phyloP scores from a whole-genome alignment of 495 filamentous ascomycete genomes.

The Sordaria brevicollis region DNA sequence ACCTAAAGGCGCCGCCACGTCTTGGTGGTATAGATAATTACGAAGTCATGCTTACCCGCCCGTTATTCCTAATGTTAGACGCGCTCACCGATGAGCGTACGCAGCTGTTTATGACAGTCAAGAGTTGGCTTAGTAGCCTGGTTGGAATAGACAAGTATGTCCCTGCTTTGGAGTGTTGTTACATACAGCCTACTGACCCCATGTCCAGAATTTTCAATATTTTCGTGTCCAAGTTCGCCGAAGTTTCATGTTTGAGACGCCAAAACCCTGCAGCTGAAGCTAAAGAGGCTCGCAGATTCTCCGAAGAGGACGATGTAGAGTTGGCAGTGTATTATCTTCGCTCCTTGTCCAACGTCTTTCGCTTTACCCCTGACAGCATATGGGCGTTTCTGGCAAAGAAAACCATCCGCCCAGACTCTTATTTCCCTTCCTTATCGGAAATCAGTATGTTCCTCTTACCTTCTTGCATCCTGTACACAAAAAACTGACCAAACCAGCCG shows the following conservation, averaged over 20 bases:
- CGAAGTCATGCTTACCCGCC: conserved; percentile 67
- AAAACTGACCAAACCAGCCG: conserved; percentile 26
- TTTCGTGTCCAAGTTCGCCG: conserved; percentile 45
- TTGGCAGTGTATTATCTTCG: conserved; percentile 70
- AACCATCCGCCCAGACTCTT: conserved; percentile 27
- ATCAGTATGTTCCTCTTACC: conserved; percentile 29
- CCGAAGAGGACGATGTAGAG: conserved; percentile 55
- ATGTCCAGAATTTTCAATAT: conserved; percentile 35
- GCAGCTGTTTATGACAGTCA: conserved; percentile 63
- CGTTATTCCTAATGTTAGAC: conserved; percentile 75
- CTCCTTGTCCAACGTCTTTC: conserved; percentile 60
- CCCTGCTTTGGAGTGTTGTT: not conserved
- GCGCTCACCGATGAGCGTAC: conserved; percentile 60
- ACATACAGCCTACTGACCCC: not conserved
- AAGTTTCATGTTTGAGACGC: conserved; percentile 42
- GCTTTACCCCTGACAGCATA: conserved; percentile 47
- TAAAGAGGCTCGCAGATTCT: conserved; percentile 9
- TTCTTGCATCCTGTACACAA: not conserved
- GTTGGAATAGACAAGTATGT: conserved; percentile 52
- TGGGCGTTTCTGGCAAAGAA: conserved; percentile 51
- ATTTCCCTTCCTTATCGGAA: conserved; percentile 24
- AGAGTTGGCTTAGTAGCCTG: conserved; percentile 73
- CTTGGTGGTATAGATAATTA: conserved; percentile 42
- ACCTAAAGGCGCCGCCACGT: conserved; percentile 35
- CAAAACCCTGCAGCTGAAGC: conserved; percentile 2